These are phyloP conservation scores for Paramecium sonneborni DNA, from an alignment of 73 alveolate genomes.

Conservation along the genomic window DNA sequence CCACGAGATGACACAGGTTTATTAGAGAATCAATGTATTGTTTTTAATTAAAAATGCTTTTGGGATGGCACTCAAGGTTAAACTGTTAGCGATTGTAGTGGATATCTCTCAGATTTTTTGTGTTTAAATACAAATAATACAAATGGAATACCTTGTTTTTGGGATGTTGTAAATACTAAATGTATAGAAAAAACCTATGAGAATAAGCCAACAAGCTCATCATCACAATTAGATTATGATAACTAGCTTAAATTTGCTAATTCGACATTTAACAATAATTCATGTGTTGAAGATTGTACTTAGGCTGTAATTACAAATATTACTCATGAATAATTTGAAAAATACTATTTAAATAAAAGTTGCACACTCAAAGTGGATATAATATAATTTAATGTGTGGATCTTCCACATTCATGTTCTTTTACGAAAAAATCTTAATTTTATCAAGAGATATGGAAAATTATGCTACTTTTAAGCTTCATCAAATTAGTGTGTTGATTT, in stretches of 20 bases:
- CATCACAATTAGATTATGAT: not conserved
- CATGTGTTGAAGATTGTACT: not conserved
- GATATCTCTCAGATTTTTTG: not conserved
- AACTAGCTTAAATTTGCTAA: not conserved
- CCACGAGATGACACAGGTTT: too few relatives aligned
- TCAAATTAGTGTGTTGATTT: not conserved
- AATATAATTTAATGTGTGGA: not conserved
- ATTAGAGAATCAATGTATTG: not conserved
- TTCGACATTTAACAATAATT: not conserved
- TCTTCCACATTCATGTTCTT: not conserved
- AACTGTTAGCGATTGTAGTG: not conserved
- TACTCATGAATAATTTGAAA: not conserved
- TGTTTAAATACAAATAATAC: not conserved
- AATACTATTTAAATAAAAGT: not conserved
- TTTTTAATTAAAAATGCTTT: not conserved
- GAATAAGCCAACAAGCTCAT: not conserved
- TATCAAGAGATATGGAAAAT: not conserved
- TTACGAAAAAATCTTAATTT: not conserved
- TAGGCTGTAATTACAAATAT: not conserved
- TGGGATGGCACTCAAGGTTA: not conserved
- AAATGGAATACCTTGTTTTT: not conserved
- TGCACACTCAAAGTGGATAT: not conserved
- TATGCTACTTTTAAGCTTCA: not conserved
- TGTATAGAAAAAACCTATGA: not conserved
- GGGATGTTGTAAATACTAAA: not conserved